These are phyloP conservation scores for Salix udensis DNA, from an alignment of 345 rosid genomes.

Conservation along the genomic window DNA sequence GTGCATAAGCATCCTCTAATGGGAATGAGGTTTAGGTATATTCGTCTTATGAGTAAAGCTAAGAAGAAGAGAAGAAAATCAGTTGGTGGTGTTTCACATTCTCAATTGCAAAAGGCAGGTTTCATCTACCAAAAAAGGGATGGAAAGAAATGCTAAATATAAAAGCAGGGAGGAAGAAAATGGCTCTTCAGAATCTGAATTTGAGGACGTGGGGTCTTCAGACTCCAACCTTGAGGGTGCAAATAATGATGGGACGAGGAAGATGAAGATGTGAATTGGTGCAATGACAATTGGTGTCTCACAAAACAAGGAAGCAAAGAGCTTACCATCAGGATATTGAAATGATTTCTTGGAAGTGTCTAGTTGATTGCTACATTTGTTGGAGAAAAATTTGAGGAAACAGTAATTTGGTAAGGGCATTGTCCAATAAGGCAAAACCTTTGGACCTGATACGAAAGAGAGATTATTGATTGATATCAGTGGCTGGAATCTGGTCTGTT, in stretches of 20 bases:
- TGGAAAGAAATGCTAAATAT: neutral
- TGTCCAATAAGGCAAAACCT: neutral
- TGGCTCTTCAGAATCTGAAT: slow-evolving; percentile 8
- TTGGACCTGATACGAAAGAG: too few species aligned
- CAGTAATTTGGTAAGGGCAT: neutral
- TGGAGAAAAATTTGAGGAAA: neutral
- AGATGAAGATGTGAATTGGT: slow-evolving; percentile 1
- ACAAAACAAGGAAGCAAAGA: neutral
- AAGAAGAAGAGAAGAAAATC: slow-evolving; percentile 3
- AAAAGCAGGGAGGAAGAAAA: neutral
- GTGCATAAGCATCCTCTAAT: slow-evolving; percentile 63
- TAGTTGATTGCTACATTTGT: neutral
- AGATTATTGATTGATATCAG: neutral
- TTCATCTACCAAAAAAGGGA: neutral
- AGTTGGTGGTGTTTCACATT: neutral
- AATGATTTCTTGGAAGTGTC: neutral
- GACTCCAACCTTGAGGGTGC: slow-evolving; percentile 5
- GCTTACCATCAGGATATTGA: neutral
- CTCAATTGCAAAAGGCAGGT: neutral
- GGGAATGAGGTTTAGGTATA: slow-evolving; percentile 78
- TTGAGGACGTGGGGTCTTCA: neutral
- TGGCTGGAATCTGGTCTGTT: neutral
- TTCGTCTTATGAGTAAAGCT: slow-evolving; percentile 57
- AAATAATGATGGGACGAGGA: neutral
- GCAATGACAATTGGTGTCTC: neutral